Evolutionary conservation across 2,329 filamentous ascomycete genomes (phyloP), one percentile per base, ranked within the genome.

Genomic region (Phialophora expanda): DNA sequence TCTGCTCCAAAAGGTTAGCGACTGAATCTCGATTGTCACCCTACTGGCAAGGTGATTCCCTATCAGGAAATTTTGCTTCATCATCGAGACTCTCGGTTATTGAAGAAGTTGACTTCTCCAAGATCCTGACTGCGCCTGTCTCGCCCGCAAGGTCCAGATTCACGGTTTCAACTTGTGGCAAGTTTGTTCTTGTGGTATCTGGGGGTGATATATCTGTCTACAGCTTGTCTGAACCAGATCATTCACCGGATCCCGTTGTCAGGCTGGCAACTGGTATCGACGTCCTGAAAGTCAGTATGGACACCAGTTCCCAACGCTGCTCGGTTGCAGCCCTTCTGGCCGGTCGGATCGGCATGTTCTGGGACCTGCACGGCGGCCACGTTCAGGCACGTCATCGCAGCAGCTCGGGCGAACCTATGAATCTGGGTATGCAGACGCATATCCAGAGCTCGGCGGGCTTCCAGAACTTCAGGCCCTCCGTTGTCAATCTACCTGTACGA

Each of bases 241-340:
- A 70, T 77, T 64, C 70, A 72, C 60, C 85, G 62, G 68, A 77
- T 51, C 83, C 82, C 1, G 74, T 87, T 17, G 81, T 85, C 1
- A 83, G 78, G 48, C 81, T 90, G 11, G 73, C 82, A 14, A 89
- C 87, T 70, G 86, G 86, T 12, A 78, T 81, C 17, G 78, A 82
- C 53, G 83, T 89, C 2, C 73, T 90, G 5, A 82, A 83, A 2
- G 85, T 86, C 70, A 86, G 85, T 67, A 88, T 90, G 82, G 86
- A 90, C 73, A 86, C 85, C 0, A 87, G 84, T 4, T 82, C 80
- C 2, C 78, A 83, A 8, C 80, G 82, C 51, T 81, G 85, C 69
- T 81, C 85, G 6, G 78, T 89, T 59, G 87, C 86, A 17, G 82
- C 85, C 32, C 77, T 90, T 8, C 78, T 90, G 55, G 82, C 86